A percentile compares a stretch with the other conserved stretches of the same genome.
These are phyloP conservation scores for Marchantia polymorpha DNA, from an alignment of 225 moss, liverwort and hornwort species.

Conservation along the genomic window DNA sequence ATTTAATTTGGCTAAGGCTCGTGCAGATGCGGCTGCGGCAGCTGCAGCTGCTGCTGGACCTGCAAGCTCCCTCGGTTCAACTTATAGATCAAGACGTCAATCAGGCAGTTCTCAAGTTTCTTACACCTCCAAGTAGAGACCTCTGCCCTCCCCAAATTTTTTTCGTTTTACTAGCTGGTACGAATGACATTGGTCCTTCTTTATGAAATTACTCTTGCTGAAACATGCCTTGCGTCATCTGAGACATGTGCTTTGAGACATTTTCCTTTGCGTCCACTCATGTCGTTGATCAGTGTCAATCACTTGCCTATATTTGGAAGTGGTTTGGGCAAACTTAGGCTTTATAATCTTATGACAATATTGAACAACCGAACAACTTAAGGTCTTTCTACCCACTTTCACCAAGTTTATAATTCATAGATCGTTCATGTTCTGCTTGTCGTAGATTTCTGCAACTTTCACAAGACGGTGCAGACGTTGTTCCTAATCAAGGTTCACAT, in stretches of 20 bases:
- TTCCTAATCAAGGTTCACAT: too few relatives aligned
- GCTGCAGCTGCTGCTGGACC: constrained; percentile 41
- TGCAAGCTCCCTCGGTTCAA: constrained; percentile 53
- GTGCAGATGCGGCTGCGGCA: constrained; percentile 74
- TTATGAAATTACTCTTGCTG: not conserved
- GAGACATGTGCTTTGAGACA: too few relatives aligned
- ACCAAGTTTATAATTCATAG: too few relatives aligned
- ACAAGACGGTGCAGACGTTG: not conserved
- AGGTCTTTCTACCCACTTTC: too few relatives aligned
- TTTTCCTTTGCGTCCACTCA: not conserved
- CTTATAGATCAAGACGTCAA: constrained; percentile 62
- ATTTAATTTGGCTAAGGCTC: constrained; percentile 84
- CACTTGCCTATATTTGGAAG: not conserved
- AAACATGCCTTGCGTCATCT: not conserved
- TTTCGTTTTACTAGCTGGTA: not conserved
- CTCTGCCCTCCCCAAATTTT: not conserved
- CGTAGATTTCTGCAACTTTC: not conserved
- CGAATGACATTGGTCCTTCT: not conserved
- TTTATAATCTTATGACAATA: too few relatives aligned
- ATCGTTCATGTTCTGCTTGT: too few relatives aligned
- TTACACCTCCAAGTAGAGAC: constrained; percentile 56
- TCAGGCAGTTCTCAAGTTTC: constrained; percentile 85
- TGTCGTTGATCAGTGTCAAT: not conserved
- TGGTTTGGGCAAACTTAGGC: not conserved
- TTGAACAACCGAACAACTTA: too few relatives aligned